Evolutionary conservation across 176 grass and related monocot species (phyloP).

Genomic region (Avena sativa): DNA sequence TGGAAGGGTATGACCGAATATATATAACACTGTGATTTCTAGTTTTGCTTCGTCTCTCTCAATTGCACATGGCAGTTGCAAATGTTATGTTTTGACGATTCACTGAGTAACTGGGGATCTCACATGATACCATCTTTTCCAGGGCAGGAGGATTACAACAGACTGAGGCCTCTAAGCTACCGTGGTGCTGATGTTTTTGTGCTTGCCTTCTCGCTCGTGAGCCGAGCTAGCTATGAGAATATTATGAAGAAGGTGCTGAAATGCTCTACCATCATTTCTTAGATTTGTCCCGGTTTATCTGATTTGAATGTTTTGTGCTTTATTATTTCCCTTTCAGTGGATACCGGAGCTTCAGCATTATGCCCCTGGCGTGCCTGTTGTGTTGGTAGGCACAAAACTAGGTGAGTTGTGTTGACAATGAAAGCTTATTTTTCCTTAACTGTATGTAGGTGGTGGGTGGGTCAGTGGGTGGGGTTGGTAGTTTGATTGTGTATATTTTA

Average conservation of each 20-base stretch:
- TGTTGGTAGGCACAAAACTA: constrained; percentile 96
- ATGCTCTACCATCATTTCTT: background rate
- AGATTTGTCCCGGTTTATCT: constrained; percentile 2
- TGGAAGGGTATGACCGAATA: too few species aligned
- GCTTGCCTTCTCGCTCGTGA: constrained; percentile 96
- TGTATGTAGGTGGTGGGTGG: constrained; percentile 24
- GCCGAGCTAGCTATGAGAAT: constrained; percentile 99
- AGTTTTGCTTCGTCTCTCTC: background rate
- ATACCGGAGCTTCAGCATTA: constrained; percentile 99
- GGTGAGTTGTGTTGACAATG: constrained; percentile 65
- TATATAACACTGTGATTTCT: background rate
- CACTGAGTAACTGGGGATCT: constrained; percentile 27
- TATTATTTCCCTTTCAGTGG: constrained; percentile 71
- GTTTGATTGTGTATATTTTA: background rate
- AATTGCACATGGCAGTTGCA: background rate
- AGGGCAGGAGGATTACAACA: constrained; percentile 99
- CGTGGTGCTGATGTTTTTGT: constrained; percentile 97
- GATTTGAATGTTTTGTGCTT: constrained; percentile 12
- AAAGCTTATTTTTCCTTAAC: constrained; percentile 36
- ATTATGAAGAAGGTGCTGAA: constrained; percentile 87
- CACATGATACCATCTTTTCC: constrained; percentile 23
- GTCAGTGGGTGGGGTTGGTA: constrained; percentile 17
- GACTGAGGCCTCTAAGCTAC: constrained; percentile 95
- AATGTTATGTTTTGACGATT: background rate
- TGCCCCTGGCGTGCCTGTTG: constrained; percentile 88